phyloP scores from a whole-genome alignment of 768 basidiomycete genomes.

The Suillus subluteus region DNA sequence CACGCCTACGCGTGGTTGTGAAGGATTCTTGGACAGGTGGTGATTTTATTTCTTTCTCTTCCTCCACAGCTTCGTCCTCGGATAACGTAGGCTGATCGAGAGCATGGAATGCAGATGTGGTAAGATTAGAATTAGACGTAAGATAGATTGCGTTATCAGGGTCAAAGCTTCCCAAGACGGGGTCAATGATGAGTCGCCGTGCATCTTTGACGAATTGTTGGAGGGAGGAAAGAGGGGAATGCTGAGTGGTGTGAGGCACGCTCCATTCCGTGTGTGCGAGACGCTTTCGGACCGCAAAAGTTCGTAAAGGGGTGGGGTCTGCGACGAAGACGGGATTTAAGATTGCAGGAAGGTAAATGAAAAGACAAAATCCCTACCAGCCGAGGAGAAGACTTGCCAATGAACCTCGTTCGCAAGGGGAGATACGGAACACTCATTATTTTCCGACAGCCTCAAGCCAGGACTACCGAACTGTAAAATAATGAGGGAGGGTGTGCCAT shows the following conservation, averaged over 20 bases:
- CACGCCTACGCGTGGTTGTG: constrained; percentile 32
- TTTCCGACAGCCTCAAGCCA: constrained; percentile 45
- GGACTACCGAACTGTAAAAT: constrained; percentile 35
- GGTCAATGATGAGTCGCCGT: constrained; percentile 52
- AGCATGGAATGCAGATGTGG: constrained; percentile 26
- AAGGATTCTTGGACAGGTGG: constrained; percentile 23
- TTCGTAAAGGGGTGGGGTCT: constrained; percentile 61
- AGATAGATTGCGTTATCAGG: constrained; percentile 24
- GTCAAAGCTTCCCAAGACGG: constrained; percentile 35
- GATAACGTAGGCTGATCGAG: constrained; percentile 26
- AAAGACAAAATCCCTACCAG: constrained; percentile 45
- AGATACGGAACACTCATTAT: constrained; percentile 46
- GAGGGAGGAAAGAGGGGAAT: constrained; percentile 52
- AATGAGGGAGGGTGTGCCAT: constrained; percentile 26
- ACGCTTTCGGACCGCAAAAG: constrained; percentile 46
- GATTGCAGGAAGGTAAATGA: constrained; percentile 7
- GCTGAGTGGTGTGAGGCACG: constrained; percentile 44
- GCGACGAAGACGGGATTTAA: constrained; percentile 6
- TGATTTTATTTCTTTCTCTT: constrained; percentile 12
- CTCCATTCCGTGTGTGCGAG: constrained; percentile 40
- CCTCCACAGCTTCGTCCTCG: constrained; percentile 36
- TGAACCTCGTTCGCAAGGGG: constrained; percentile 52
- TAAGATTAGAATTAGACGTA: constrained; percentile 34
- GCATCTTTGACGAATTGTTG: constrained; percentile 61
- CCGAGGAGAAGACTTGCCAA: constrained; percentile 61